Conservation (phyloP, 176 grass and related monocot species). For the Elaeis guineensis region DNA sequence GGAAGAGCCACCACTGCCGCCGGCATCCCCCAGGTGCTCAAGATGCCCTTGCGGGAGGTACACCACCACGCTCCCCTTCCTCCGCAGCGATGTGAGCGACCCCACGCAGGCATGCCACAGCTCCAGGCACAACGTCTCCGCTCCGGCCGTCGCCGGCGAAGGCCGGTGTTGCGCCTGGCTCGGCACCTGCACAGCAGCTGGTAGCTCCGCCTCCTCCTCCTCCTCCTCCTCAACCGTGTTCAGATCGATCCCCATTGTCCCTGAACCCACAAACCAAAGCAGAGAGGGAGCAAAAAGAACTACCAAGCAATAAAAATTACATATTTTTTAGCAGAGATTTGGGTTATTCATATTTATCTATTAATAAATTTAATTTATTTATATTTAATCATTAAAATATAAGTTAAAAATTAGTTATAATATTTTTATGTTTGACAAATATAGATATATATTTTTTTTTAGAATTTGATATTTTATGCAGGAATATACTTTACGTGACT, state of each 20-base stretch:
- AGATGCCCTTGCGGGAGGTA: constrained; percentile 20
- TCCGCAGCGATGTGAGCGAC: constrained; percentile 8
- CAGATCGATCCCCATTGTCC: constrained; percentile 47
- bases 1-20: background rate
- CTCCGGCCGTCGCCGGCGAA: background rate
- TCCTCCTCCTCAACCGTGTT: constrained; percentile 63
- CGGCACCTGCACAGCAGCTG: background rate
- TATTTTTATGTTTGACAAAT: too few species aligned
- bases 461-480: too few species aligned
- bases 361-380: too few species aligned
- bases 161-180: too few species aligned
- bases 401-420: too few species aligned
- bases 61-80: constrained; percentile 14
- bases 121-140: constrained; percentile 3
- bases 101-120: constrained; percentile 16
- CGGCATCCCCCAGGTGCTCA: background rate
- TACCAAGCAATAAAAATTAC: too few species aligned
- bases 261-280: constrained; percentile 2
- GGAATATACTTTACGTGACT: too few species aligned
- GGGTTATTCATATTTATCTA: too few species aligned
- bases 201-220: constrained; percentile 25
- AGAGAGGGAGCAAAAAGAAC: background rate
- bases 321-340: too few species aligned
- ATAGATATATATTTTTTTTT: too few species aligned
- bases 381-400: too few species aligned